Evolutionary conservation across 2,329 filamentous ascomycete genomes (phyloP), one percentile per base, ranked within the genome.

Genomic region (Ceratocystis smalleyi): DNA sequence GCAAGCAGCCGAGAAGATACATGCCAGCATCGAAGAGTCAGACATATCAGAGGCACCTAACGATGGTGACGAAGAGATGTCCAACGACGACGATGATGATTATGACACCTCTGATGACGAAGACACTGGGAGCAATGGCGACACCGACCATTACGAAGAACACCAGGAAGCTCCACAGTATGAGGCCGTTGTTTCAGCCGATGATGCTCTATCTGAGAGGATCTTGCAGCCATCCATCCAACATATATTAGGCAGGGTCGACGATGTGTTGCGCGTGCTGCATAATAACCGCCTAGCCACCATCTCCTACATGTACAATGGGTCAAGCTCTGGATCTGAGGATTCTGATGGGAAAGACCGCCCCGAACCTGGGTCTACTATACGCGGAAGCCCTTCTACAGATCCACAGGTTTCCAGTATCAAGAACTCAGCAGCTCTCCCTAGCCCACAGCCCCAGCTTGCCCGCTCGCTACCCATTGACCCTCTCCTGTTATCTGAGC

Each of bases 181-280:
- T 43, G 72, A 73, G 10, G 83, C 87, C 0, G 77, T 79, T 1
- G 74, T 89, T 4, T 80, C 87, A 6, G 80, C 83, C 1, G 86
- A 95, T 69, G 90, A 95, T 68, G 84, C 87, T 1, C 72, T 78
- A 59, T 88, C 89, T 0, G 77, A 80, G 66, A 72, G 74, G 1
- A 76, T 95, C 4, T 75, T 96, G 17, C 79, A 80, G 0, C 89
- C 90, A 0, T 79, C 83, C 0, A 79, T 88, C 10, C 79, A 85
- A n/a, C 85, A 89, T 68, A 80, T 91, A 17, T 77, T 96, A 7
- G 74, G 78, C 1, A 82, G 83, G 43, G 71, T 96, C 1, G 89
- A 96, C 69, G 73, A 77, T 4, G 78, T 92, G 0, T 79, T 96
- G 5, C 77, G 79, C 35, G 82, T 85, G 2, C 77, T 97, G 15